phyloP scores from a whole-genome alignment of 352 stramenopile species.

The Globisporangium cystogenes region DNA sequence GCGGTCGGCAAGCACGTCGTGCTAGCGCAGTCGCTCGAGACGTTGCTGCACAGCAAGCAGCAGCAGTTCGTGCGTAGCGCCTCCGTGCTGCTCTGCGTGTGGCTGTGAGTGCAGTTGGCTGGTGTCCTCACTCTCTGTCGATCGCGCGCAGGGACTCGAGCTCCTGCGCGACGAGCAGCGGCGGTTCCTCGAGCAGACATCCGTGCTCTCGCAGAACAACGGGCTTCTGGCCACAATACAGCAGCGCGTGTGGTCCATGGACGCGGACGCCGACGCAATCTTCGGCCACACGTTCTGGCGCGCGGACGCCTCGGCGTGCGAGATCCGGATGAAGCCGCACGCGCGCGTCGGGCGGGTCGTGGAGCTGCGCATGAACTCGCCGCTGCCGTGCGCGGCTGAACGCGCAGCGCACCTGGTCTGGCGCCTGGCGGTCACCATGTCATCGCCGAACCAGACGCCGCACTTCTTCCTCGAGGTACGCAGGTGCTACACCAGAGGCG shows the following conservation, averaged over 20 bases:
- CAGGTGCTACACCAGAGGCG: too few species aligned
- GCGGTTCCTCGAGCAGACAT: not conserved
- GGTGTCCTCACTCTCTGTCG: not conserved
- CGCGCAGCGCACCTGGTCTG: not conserved
- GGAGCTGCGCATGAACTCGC: conserved; percentile 17
- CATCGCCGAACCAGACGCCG: conserved; percentile 13
- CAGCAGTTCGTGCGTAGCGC: conserved; percentile 2
- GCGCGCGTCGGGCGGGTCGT: not conserved
- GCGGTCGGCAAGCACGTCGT: conserved; percentile 31
- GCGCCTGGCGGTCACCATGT: not conserved
- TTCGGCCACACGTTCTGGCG: not conserved
- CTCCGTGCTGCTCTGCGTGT: conserved; percentile 2
- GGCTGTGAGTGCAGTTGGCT: conserved; percentile 10
- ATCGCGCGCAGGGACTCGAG: not conserved
- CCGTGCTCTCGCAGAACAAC: not conserved
- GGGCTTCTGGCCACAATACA: not conserved
- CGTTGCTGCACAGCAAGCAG: conserved; percentile 23
- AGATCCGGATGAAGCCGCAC: not conserved
- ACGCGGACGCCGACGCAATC: not conserved
- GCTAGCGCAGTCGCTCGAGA: conserved; percentile 31
- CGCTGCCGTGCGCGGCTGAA: not conserved
- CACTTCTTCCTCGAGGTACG: conserved; percentile 1
- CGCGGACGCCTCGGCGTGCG: conserved; percentile 1
- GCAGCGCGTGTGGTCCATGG: not conserved
- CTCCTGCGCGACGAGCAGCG: conserved; percentile 7